Evolutionary conservation across 306 rosid species (phyloP), one percentile per base, ranked within the genome.

Genomic region (Oemleria cerasiformis): DNA sequence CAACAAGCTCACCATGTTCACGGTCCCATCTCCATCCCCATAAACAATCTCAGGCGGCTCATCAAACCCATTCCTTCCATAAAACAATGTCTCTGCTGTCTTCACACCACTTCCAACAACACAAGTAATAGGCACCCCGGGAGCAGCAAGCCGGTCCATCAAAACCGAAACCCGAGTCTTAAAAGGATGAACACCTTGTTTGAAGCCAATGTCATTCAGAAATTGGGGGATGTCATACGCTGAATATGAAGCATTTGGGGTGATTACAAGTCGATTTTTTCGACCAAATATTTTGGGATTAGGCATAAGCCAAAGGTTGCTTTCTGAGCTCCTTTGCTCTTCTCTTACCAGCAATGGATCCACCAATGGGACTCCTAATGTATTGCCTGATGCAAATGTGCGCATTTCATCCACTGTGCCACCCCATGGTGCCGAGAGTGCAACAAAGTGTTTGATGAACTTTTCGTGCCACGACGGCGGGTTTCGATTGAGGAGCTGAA

Each of bases 21-120:
- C 96, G 13, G 96, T 91, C 70, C 97, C 96, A 72, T 91, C 99
- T 48, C 99, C 99, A 65, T 94, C 92, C 59, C 96, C 96, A 50
- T 84, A 85, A 0, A 49, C 64, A 43, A 85, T 56, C 71, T 91
- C 84, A 0, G 99, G 97, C 0, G 42, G 81, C 60, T 87, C 84
- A 56, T 91, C 97, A 40, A 91, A 94, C 65, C 89, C 85, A 17
- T 78, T 74, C 3, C 51, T 54, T 60, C 77, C 72, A 40, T 91
- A 89, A 9, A 76, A 70, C 91, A 94, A 68, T 55, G 77, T 84
- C 84, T 89, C 90, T 9, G 84, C 76, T 14, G 96, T 91, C 65
- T 25, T 78, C 68, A 94, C 88, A 0, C 88, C 92, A 7, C 69
- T 75, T 53, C 98, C 97, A 2, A 84, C 57, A 42, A 94, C 42